Evolutionary conservation across 1,139 yeast genomes (phyloP), one percentile per base, ranked within the genome.

Genomic region (Starmera stellimalicola): DNA sequence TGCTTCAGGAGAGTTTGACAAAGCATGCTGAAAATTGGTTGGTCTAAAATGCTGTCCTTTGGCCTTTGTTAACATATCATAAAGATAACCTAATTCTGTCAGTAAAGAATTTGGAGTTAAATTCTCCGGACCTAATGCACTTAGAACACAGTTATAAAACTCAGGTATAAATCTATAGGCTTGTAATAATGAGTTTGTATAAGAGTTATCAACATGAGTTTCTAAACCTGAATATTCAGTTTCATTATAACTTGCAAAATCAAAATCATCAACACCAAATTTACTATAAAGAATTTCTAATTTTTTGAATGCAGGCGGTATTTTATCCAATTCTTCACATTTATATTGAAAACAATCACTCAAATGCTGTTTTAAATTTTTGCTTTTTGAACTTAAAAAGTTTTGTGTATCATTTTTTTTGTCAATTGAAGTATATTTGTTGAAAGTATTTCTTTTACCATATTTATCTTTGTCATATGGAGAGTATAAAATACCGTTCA

Each of bases 191-290:
- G 95, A 68, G 52, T 93, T 93, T 35, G 82, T 68, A 52, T 84
- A 85, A 0, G 94, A 72, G 48, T 83, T 84, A 34, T 82, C 87
- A 11, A 81, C 70, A 50, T 85, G 93, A 15, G 87, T 80, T 54
- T 91, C 97, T 22, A 93, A 63, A 0, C 98, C 97, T n/a, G 95
- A 73, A 45, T 65, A 81, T 2, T 55, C 50, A 0, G 97, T 83
- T 32, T 67, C 64, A 51, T 88, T 87, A 61, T 82, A 91, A 47
- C 77, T 80, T 36, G 73, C 77, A 52, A 91, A 91, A 59, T 93
- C 96, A 58, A 91, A 91, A 56, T 87, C 96, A 45, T 81, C 87
- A 19, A 93, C 88, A 15, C 98, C 98, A 57, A 87, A 91, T 48
- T 74, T 80, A 37, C 94, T 82, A 54, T 88, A 88, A 31, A 81